These are phyloP conservation scores for Avena sativa DNA, from an alignment of 176 grass and related monocot genomes.

Conservation along the genomic window DNA sequence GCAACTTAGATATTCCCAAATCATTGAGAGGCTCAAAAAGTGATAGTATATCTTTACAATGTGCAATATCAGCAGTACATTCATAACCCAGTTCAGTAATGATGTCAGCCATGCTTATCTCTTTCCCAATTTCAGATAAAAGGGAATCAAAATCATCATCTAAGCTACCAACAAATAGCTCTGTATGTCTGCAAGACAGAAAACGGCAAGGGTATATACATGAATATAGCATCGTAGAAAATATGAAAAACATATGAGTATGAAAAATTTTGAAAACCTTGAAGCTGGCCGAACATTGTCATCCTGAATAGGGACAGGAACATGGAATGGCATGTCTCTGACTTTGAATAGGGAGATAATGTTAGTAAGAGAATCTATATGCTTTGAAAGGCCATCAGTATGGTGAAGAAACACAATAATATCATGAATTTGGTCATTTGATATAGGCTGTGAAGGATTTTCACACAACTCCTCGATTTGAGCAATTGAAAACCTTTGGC, in stretches of 20 bases:
- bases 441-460: constrained; percentile 55
- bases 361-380: constrained; percentile 73
- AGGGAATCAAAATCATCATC: constrained; percentile 60
- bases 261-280: constrained; percentile 36
- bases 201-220: neutral
- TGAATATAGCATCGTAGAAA: constrained; percentile 32
- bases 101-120: constrained; percentile 56
- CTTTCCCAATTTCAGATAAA: constrained; percentile 56
- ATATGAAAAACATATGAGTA: constrained; percentile 27
- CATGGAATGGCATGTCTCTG: constrained; percentile 61
- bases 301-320: constrained; percentile 54
- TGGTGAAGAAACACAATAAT: constrained; percentile 85
- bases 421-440: constrained; percentile 82
- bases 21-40: constrained; percentile 57
- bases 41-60: constrained; percentile 55
- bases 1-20: constrained; percentile 55
- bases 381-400: constrained; percentile 71
- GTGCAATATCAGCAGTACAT: constrained; percentile 43
- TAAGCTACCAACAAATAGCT: constrained; percentile 50
- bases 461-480: constrained; percentile 79
- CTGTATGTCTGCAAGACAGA: constrained; percentile 52
- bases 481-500: constrained; percentile 72
- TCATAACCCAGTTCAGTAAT: constrained; percentile 58
- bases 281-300: constrained; percentile 39
- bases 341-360: constrained; percentile 72